Evolutionary conservation across 345 rosid species (phyloP).

Genomic region (Cochlearia excelsa): DNA sequence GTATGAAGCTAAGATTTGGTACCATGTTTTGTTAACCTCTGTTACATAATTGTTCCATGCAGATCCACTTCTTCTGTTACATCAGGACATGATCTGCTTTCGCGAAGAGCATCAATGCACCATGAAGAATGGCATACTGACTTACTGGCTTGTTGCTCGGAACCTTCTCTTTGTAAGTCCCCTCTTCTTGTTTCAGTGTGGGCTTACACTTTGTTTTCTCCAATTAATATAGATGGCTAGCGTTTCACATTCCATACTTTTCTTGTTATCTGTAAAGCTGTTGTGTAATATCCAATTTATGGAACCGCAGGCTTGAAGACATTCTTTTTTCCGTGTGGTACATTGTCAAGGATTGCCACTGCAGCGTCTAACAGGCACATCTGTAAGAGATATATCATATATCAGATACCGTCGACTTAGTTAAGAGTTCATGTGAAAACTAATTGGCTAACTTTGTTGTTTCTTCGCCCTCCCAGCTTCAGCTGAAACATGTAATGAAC

Average conservation of each 20-base stretch:
- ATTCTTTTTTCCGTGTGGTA: slow-evolving; percentile 84
- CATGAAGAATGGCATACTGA: slow-evolving; percentile 93
- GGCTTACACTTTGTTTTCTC: slow-evolving; percentile 2
- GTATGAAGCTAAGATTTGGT: slow-evolving; percentile 4
- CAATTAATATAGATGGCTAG: not conserved
- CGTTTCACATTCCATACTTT: slow-evolving; percentile 8
- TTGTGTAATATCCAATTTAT: slow-evolving; percentile 15
- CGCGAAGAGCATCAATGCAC: slow-evolving; percentile 49
- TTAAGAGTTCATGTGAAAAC: not conserved
- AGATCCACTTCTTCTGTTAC: slow-evolving; percentile 76
- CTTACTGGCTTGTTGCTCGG: slow-evolving; percentile 91
- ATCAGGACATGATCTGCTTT: slow-evolving; percentile 63
- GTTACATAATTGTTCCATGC: slow-evolving; percentile 33
- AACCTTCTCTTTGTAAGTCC: slow-evolving; percentile 82
- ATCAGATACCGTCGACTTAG: slow-evolving; percentile 1
- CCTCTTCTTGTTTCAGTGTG: slow-evolving; percentile 17
- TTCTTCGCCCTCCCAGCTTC: slow-evolving; percentile 56
- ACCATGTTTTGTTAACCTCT: slow-evolving; percentile 6
- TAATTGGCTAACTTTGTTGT: not conserved
- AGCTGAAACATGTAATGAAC: slow-evolving; percentile 88
- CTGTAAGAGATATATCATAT: slow-evolving; percentile 51
- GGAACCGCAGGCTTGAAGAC: slow-evolving; percentile 70
- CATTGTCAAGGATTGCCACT: slow-evolving; percentile 78
- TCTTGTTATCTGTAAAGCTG: slow-evolving; percentile 3
- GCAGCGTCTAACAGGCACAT: slow-evolving; percentile 78